These are phyloP conservation scores for Sphaerulina musiva DNA, from an alignment of 2,329 filamentous ascomycete species.

Conservation along the genomic window DNA sequence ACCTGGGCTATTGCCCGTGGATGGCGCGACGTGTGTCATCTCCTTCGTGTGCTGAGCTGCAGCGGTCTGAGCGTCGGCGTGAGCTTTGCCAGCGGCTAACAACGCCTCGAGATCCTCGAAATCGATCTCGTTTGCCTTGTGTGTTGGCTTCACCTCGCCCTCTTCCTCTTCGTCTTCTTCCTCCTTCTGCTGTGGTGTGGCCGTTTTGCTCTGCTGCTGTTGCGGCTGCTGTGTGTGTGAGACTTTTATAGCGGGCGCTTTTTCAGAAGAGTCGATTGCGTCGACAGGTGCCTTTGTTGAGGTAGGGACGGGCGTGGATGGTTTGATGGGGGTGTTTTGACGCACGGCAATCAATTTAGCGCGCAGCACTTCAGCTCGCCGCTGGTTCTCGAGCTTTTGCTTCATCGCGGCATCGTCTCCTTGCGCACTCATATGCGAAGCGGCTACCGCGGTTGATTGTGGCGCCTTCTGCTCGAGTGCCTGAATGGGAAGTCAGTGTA, in stretches of 20 bases:
- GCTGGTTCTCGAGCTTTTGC: conserved; percentile 25
- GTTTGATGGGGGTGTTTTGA: conserved; percentile 21
- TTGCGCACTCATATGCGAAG: background rate
- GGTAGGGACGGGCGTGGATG: conserved; percentile 1
- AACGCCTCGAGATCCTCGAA: conserved; percentile 23
- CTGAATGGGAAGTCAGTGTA: conserved; percentile 19
- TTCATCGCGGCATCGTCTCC: conserved; percentile 14
- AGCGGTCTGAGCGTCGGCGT: conserved; percentile 21
- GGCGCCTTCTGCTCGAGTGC: conserved; percentile 5
- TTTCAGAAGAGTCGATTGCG: background rate
- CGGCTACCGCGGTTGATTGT: background rate
- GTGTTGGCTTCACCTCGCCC: background rate
- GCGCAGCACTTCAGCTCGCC: conserved; percentile 31
- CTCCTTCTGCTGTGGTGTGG: background rate
- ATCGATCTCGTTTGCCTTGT: background rate
- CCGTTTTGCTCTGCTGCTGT: background rate
- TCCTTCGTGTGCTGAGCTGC: background rate
- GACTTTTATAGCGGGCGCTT: background rate
- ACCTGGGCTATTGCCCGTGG: background rate
- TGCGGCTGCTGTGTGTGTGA: background rate
- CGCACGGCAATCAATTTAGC: conserved; percentile 26
- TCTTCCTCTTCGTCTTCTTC: background rate
- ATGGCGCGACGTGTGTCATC: background rate
- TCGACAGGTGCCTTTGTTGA: background rate
- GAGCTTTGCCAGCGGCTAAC: conserved; percentile 26